A percentile compares a stretch with the other conserved stretches of the same genome.
Conservation (phyloP, 345 rosid genomes). For the Citrus sinensis region DVS_A1.0 CM039161.1:2734501-2735000, state of each 20-base stretch:
- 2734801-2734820: not conserved
- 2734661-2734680: slow-evolving; percentile 97
- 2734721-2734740: not conserved
- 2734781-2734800: not conserved
- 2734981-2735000: not conserved
- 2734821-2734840: not conserved
- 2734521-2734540: slow-evolving; percentile 84
- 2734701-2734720: slow-evolving; percentile 15
- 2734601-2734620: slow-evolving; percentile 46
- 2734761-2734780: not conserved
- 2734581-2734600: slow-evolving; percentile 45
- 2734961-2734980: not conserved
- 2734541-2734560: slow-evolving; percentile 75
- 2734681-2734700: slow-evolving; percentile 92
- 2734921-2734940: not conserved
- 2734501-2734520: slow-evolving; percentile 19
- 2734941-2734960: not conserved
- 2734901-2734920: not conserved
- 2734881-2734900: not conserved
- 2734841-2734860: not conserved
- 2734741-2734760: not conserved
- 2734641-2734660: slow-evolving; percentile 78
- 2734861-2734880: not conserved
- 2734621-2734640: slow-evolving; percentile 66
- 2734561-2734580: slow-evolving; percentile 70